Percentiles rank a stretch among this genome's conserved stretches.
These are phyloP conservation scores for Globisporangium ultimum DNA, from an alignment of 352 stramenopile species.

Conservation along the genomic window DNA sequence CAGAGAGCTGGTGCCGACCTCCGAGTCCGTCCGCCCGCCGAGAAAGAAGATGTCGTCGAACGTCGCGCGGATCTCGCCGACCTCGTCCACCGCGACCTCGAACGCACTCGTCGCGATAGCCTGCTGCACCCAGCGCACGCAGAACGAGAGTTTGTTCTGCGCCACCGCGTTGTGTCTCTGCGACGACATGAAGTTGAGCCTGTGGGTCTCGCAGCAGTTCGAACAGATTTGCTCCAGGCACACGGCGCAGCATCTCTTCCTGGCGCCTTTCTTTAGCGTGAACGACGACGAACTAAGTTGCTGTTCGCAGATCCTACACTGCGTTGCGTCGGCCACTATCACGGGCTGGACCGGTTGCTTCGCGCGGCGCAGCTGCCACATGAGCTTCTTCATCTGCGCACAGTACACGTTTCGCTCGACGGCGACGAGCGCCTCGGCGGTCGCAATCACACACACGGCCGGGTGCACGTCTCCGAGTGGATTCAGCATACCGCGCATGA, in stretches of 20 bases:
- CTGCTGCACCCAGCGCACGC: not conserved
- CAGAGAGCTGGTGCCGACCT: no score
- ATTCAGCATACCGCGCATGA: slow-evolving; percentile 3
- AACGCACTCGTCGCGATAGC: not conserved
- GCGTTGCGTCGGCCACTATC: no score
- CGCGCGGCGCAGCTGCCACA: not conserved
- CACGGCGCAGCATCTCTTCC: not conserved
- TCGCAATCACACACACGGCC: not conserved
- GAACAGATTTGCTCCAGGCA: slow-evolving; percentile 1
- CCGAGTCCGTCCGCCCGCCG: no score
- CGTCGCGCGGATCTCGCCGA: not conserved
- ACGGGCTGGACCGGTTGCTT: no score
- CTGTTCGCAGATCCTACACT: slow-evolving; percentile 1
- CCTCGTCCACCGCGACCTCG: slow-evolving; percentile 10
- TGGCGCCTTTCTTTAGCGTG: not conserved
- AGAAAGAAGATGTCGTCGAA: not conserved
- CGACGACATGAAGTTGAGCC: slow-evolving; percentile 3
- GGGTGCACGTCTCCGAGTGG: not conserved
- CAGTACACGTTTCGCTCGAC: slow-evolving; percentile 8
- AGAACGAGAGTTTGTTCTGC: slow-evolving; percentile 7
- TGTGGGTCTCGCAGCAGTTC: slow-evolving; percentile 1
- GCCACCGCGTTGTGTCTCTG: not conserved
- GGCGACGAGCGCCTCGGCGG: slow-evolving; percentile 2
- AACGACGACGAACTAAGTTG: not conserved
- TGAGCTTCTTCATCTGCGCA: slow-evolving; percentile 12